These are phyloP conservation scores for Periconia sp. DNA, from an alignment of 2,329 filamentous ascomycete species.

Conservation along the genomic window DNA sequence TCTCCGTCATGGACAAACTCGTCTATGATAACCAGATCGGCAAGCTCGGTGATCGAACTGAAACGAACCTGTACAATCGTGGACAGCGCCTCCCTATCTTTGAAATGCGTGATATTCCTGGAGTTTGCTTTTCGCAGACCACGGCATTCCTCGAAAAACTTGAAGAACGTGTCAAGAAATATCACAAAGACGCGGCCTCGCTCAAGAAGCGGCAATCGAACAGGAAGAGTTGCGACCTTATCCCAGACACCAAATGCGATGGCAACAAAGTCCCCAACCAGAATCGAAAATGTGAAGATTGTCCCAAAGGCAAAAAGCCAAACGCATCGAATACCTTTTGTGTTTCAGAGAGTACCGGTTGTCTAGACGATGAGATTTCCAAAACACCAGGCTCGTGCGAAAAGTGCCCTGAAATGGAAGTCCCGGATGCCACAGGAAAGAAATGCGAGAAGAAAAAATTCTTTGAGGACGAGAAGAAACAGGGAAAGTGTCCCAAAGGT, in stretches of 20 bases:
- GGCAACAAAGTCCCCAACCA: no score
- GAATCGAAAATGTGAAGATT: no score
- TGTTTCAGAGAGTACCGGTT: no score
- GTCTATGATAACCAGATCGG: slow-evolving; percentile 3
- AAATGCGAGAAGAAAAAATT: neutral
- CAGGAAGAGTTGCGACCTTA: no score
- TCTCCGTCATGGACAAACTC: neutral
- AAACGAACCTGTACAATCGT: neutral
- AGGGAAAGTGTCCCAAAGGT: slow-evolving; percentile 4
- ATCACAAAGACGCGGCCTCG: neutral
- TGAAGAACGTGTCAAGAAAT: slow-evolving; percentile 2
- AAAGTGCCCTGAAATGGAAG: neutral
- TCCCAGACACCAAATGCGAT: neutral
- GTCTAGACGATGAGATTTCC: no score
- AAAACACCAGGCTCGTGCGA: neutral
- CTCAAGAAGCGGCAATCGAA: no score
- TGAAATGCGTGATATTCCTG: neutral
- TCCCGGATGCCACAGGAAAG: neutral
- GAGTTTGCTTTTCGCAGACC: neutral
- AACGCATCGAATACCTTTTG: no score
- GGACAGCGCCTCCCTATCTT: neutral
- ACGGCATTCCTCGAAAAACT: neutral
- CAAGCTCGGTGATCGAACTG: neutral
- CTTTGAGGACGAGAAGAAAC: neutral
- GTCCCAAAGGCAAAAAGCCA: no score